These are phyloP conservation scores for Russula emetica DNA, from an alignment of 768 basidiomycete genomes.

Conservation along the genomic window DNA sequence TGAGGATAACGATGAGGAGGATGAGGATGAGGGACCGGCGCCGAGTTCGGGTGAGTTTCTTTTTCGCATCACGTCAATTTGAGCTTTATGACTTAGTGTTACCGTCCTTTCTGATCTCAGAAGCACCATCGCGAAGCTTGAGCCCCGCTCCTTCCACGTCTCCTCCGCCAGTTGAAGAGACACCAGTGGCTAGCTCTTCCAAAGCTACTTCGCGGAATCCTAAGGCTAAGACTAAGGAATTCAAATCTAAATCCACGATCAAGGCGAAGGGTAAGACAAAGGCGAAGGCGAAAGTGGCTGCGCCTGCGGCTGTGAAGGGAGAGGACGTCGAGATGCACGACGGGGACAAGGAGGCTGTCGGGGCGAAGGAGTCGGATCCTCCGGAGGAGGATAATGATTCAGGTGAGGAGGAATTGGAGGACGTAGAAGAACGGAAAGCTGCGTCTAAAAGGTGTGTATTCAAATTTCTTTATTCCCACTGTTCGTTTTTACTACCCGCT, in stretches of 20 bases:
- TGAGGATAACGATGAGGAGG: constrained; percentile 48
- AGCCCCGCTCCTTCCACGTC: constrained; percentile 4
- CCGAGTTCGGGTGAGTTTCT: constrained; percentile 19
- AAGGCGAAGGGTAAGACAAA: constrained; percentile 24
- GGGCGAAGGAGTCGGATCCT: constrained; percentile 30
- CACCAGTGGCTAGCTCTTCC: not conserved
- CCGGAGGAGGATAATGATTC: constrained; percentile 36
- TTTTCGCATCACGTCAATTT: not conserved
- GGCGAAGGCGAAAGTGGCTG: constrained; percentile 20
- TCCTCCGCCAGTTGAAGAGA: constrained; percentile 4
- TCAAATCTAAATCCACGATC: not conserved
- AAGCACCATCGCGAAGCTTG: constrained; percentile 12
- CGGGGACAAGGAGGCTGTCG: constrained; percentile 17
- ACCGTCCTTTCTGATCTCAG: not conserved
- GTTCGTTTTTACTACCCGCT: not conserved
- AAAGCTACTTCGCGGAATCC: constrained; percentile 2
- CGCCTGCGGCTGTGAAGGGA: constrained; percentile 1
- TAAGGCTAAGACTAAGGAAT: constrained; percentile 12
- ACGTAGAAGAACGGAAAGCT: constrained; percentile 43
- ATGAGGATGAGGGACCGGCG: constrained; percentile 23
- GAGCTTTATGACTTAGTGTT: not conserved
- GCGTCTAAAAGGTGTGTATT: constrained; percentile 60
- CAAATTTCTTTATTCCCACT: not conserved
- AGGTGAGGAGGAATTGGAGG: constrained; percentile 41
- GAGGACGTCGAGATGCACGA: constrained; percentile 27